A percentile compares a stretch with the other conserved stretches of the same genome.
Evolutionary conservation across 371 early-diverging fungal species (phyloP).

Genomic region (Syncephalastrum racemosum): DNA sequence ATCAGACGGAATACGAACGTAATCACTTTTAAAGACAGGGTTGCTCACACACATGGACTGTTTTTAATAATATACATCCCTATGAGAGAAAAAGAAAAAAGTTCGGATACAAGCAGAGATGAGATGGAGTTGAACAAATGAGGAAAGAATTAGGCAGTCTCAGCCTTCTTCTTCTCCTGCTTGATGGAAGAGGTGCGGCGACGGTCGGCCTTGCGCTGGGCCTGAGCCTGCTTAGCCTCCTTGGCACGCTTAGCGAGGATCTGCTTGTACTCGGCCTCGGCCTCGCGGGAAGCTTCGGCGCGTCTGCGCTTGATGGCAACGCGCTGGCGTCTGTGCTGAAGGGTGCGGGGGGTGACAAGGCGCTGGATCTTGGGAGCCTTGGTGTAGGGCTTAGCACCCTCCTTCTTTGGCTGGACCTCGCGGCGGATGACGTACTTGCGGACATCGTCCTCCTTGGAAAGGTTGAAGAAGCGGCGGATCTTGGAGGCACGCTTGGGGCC

Average conservation of each 20-base stretch:
- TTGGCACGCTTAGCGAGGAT: constrained; percentile 90
- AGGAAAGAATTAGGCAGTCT: constrained; percentile 40
- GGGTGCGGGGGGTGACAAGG: constrained; percentile 91
- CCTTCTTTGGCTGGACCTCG: constrained; percentile 87
- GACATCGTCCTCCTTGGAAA: constrained; percentile 96
- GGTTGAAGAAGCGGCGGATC: constrained; percentile 97
- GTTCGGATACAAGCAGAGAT: neutral
- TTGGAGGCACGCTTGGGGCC: constrained; percentile 99
- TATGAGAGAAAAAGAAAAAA: neutral
- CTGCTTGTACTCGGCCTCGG: constrained; percentile 90
- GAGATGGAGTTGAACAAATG: constrained; percentile 2
- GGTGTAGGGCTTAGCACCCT: constrained; percentile 87
- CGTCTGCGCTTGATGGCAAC: constrained; percentile 83
- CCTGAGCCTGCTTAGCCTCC: constrained; percentile 78
- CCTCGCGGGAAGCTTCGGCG: constrained; percentile 79
- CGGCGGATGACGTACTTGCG: constrained; percentile 98
- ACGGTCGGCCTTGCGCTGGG: constrained; percentile 66
- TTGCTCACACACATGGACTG: constrained; percentile 4
- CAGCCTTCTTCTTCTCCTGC: constrained; percentile 30
- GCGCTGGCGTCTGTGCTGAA: constrained; percentile 90
- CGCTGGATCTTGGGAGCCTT: constrained; percentile 98
- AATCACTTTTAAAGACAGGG: neutral
- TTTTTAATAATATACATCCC: neutral
- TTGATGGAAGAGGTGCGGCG: constrained; percentile 59
- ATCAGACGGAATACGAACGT: neutral